Base-by-base conservation (phyloP, 306 rosid species). In the Trifolium repens region DNA sequence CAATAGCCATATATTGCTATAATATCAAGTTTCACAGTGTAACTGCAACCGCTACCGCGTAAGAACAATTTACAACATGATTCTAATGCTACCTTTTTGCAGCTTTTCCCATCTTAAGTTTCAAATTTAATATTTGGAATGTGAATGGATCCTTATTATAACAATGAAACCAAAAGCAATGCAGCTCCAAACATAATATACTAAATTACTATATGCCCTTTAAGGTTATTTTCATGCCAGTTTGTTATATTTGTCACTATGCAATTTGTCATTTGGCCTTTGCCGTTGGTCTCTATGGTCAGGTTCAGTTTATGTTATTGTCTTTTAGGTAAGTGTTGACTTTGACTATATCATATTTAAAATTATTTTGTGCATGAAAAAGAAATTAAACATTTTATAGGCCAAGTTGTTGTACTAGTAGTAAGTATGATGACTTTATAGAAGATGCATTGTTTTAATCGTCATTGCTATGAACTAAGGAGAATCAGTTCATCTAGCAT, bases 31-130 rank as follows among this genome's bases (percentile, higher is more conserved):
- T 9, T 55, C 11, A 24, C 2, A 4, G 6, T 22, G 15, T 22
- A 58, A 58, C 35, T 2, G 9, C 30, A 54, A 54, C 61, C 7
- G 30, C 19, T 13, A 3, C 26, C 6, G 5, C 2, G 2, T 17
- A 54, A 22, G 2, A 1, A 27, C 5, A 27, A 58, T 27, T 58
- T 30, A 30, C 5, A 6, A 13, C 19, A 60, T 30, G 17, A 30
- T 60, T 60, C 22, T 60, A 60, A 3, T 60, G 12, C 8, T 61
- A 68, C 72, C 72, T 46, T 46, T 68, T n/a, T 46, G 72, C 42
- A 46, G 39, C 2, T 67, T 12, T 17, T 43, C 54, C 39, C 55
- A 67, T 67, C 54, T 67, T 43, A 8, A 42, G 19, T 43, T 43
- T 67, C 17, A 43, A 43, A 4, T 24, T 12, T 24, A 17, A 67